These are phyloP conservation scores for Phaeosphaeriaceae sp. DNA, from an alignment of 2,329 filamentous ascomycete species.

Conservation along the genomic window DNA sequence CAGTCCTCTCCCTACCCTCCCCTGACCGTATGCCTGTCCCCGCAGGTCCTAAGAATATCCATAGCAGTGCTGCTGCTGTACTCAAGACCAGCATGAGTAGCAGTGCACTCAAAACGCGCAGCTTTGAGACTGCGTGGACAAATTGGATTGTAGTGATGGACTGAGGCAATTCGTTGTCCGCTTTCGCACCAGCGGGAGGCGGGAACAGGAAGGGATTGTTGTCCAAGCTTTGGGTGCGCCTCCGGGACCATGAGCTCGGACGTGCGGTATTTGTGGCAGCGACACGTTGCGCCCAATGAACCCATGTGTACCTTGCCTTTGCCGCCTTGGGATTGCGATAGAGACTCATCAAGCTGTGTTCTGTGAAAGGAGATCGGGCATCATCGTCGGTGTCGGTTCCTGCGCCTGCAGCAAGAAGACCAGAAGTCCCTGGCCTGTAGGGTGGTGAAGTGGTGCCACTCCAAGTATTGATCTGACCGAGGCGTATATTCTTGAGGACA, in stretches of 20 bases:
- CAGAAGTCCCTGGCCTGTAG: neutral
- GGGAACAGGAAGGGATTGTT: neutral
- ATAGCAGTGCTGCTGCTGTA: slow-evolving; percentile 25
- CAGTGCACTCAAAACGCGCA: slow-evolving; percentile 22
- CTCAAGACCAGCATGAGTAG: slow-evolving; percentile 20
- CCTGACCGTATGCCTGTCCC: slow-evolving; percentile 16
- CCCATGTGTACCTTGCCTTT: slow-evolving; percentile 51
- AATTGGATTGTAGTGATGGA: slow-evolving; percentile 34
- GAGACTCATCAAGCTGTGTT: slow-evolving; percentile 47
- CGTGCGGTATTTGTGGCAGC: slow-evolving; percentile 18
- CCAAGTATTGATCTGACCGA: slow-evolving; percentile 24
- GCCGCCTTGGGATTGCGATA: slow-evolving; percentile 44
- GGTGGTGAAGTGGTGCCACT: slow-evolving; percentile 15
- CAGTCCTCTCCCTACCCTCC: slow-evolving; percentile 13
- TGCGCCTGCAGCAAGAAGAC: slow-evolving; percentile 19
- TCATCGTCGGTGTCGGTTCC: slow-evolving; percentile 13
- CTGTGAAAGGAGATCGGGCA: slow-evolving; percentile 41
- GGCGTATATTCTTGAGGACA: slow-evolving; percentile 24
- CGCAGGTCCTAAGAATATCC: slow-evolving; percentile 26
- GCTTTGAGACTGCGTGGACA: slow-evolving; percentile 24
- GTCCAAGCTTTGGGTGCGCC: slow-evolving; percentile 8
- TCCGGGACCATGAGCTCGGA: neutral
- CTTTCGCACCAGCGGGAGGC: neutral
- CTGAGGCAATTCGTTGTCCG: slow-evolving; percentile 8
- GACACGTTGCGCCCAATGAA: slow-evolving; percentile 51